Evolutionary conservation across 2,329 filamentous ascomycete genomes (phyloP), one percentile per base, ranked within the genome.

Genomic region (Leptosphaerulina australis): DNA sequence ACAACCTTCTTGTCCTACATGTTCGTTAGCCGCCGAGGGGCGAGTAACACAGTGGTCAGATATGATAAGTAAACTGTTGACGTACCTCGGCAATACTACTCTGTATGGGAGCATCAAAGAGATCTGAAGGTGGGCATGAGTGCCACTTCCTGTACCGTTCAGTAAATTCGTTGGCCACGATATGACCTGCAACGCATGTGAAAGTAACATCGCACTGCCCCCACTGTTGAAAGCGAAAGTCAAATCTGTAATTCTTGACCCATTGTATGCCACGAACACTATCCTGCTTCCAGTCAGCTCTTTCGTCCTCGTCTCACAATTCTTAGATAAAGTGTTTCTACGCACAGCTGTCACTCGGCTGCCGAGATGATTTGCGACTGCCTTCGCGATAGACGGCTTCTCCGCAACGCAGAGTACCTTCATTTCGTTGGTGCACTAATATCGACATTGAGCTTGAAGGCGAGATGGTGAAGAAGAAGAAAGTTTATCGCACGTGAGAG

Each of bases 351-450:
- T 82, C 50, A 86, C 80, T 37, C 90, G 90, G 39, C 94, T 93
- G 24, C 88, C 89, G 21, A 99, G 82, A 78, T 97, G 93, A 50
- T 86, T 84, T 29, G 94, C 90, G 39, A 99, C 93, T 28, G 93
- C 91, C 75, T 94, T 97, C 50, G 94, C 91, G 56, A 99, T 97
- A 31, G 93, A 96, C 26, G 91, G 91, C 81, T 99, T 92, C 74
- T 92, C 88, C 53, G 88, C 88, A 59, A 92, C 88, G 69, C 88
- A 91, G 44, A 92, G 78, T 51, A 91, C 84, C 63, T 81, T 72
- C 70, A 73, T 74, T 8, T n/a, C 29, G 54, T 22, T 6, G 24
- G 20, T 26, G 18, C 22, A 20, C 29, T 44, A 35, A 6, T 33
- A 14, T 17, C 22, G 54, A 47, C 44, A 52, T 59, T 8, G 25